These are phyloP conservation scores for Mycena polygramma DNA, from an alignment of 768 basidiomycete genomes.

Conservation along the genomic window DNA sequence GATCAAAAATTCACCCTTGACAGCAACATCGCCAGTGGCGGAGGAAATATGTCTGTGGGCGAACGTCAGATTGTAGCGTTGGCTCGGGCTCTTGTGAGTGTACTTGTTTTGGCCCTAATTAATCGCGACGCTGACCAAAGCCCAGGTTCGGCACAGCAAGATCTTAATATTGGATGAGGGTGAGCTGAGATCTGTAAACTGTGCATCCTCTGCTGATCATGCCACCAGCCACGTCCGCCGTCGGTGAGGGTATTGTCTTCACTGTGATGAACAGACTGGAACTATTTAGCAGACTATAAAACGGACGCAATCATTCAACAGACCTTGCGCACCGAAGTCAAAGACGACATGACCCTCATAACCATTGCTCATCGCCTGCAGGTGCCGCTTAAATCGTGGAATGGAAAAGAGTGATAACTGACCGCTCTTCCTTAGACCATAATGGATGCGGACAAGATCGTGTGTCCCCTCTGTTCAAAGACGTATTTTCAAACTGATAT, in stretches of 20 bases:
- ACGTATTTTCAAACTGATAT: background rate
- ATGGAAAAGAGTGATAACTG: background rate
- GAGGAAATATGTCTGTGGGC: background rate
- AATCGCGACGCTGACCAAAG: background rate
- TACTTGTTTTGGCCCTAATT: background rate
- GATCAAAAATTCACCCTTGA: background rate
- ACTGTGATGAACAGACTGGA: background rate
- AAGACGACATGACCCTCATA: slow-evolving; percentile 6
- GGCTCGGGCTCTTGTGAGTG: slow-evolving; percentile 7
- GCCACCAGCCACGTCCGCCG: background rate
- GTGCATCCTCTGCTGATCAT: background rate
- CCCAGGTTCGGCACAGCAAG: background rate
- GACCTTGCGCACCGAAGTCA: slow-evolving; percentile 19
- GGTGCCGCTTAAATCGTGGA: background rate
- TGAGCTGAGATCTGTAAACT: background rate
- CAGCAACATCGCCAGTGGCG: background rate
- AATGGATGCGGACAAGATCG: slow-evolving; percentile 21
- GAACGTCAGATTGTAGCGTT: background rate
- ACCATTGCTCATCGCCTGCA: slow-evolving; percentile 17
- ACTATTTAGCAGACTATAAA: slow-evolving; percentile 3
- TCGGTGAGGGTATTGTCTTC: background rate
- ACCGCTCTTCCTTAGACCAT: background rate
- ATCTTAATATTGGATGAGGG: background rate
- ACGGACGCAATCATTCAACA: slow-evolving; percentile 17
- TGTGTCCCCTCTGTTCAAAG: slow-evolving; percentile 1